Evolutionary conservation across 2,329 filamentous ascomycete genomes (phyloP).

Genomic region (Colletotrichum theobromicola): DNA sequence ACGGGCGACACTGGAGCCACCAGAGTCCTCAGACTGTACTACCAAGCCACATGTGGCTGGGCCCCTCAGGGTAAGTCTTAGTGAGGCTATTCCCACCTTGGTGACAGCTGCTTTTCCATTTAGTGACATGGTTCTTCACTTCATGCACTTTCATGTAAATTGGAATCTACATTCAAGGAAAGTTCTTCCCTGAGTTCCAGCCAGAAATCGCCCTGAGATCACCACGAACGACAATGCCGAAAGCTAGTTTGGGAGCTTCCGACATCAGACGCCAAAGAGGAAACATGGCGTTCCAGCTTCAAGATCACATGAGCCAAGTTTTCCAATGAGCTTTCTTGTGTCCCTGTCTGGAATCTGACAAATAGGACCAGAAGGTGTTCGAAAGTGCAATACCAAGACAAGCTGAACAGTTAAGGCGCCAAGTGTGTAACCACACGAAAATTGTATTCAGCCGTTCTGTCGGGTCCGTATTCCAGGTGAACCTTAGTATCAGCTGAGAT

Average conservation of each 20-base stretch:
- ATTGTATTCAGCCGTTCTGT: not conserved
- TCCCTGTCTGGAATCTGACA: not conserved
- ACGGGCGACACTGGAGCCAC: not conserved
- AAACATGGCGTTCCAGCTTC: not conserved
- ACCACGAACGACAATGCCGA: not conserved
- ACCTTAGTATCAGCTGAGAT: not conserved
- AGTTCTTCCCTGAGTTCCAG: fast-evolving
- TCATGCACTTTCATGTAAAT: not conserved
- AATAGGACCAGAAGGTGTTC: not conserved
- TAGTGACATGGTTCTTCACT: not conserved
- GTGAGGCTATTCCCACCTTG: not conserved
- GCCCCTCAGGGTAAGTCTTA: not conserved
- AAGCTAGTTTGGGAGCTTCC: not conserved
- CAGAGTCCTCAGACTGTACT: not conserved
- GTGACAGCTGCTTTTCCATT: not conserved
- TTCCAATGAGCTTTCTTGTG: not conserved
- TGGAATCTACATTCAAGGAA: fast-evolving
- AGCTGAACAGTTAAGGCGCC: not conserved
- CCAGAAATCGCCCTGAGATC: not conserved
- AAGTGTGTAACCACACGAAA: not conserved
- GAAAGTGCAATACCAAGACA: not conserved
- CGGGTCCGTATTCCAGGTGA: not conserved
- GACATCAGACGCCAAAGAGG: not conserved
- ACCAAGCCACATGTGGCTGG: not conserved
- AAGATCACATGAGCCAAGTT: not conserved